Conservation (phyloP, 129 eudicot genomes). For the Smallanthus sonchifolius region DNA sequence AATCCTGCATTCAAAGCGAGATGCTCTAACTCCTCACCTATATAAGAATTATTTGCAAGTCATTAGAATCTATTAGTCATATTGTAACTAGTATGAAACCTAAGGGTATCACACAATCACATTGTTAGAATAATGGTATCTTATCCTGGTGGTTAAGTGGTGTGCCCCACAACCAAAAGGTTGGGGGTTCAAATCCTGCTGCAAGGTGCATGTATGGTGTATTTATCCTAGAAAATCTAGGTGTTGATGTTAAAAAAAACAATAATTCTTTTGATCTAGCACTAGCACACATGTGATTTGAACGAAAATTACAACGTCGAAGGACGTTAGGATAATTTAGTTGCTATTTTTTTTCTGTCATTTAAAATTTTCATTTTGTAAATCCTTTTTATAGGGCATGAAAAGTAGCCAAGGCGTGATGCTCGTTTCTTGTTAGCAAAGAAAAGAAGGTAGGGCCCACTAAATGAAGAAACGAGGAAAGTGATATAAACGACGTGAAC, state of each 20-base stretch:
- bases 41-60: neutral
- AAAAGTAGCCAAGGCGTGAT: neutral
- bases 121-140: neutral
- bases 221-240: too few species aligned
- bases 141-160: neutral
- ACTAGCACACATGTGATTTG: neutral
- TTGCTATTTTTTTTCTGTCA: neutral
- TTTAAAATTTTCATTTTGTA: neutral
- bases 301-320: neutral
- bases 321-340: neutral
- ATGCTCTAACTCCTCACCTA: slow-evolving; percentile 80
- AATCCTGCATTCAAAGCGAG: slow-evolving; percentile 73
- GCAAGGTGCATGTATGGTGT: too few species aligned
- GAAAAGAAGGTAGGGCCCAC: neutral
- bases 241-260: too few species aligned
- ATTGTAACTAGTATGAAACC: neutral
- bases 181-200: too few species aligned
- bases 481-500: neutral
- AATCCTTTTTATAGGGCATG: neutral
- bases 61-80: neutral
- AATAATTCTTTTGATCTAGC: neutral
- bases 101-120: neutral
- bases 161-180: too few species aligned
- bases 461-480: neutral
- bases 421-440: neutral